Evolutionary conservation across 345 rosid genomes (phyloP).

Genomic region (Psidium guajava): DNA sequence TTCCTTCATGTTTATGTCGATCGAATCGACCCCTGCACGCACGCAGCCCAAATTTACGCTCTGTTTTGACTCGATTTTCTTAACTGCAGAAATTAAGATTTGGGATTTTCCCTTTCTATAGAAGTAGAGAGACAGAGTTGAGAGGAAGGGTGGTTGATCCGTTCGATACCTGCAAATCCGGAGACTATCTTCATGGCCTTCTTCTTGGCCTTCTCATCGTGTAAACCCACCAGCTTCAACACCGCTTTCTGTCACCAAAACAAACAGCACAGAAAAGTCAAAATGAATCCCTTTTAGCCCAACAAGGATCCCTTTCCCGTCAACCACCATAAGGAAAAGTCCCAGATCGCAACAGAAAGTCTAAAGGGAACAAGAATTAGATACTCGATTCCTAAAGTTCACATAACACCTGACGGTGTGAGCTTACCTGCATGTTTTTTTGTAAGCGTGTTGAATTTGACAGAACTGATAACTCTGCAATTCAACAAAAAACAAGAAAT

Average conservation of each 20-base stretch:
- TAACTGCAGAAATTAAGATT: neutral
- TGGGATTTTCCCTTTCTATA: neutral
- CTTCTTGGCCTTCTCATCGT: constrained; percentile 26
- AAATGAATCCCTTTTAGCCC: neutral
- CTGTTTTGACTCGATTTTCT: neutral
- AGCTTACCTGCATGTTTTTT: neutral
- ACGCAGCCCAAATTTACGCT: neutral
- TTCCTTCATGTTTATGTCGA: constrained; percentile 10
- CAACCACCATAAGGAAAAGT: neutral
- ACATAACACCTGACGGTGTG: neutral
- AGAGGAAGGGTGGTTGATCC: neutral
- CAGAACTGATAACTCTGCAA: neutral
- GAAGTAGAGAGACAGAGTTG: neutral
- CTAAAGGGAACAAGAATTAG: neutral
- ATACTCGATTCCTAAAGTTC: neutral
- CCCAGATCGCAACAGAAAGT: neutral
- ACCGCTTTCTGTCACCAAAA: constrained; percentile 39
- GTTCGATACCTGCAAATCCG: constrained; percentile 29
- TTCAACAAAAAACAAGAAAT: neutral
- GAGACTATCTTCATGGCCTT: constrained; percentile 46
- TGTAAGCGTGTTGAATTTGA: neutral
- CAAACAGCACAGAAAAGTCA: neutral
- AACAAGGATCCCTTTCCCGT: neutral
- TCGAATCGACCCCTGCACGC: constrained; percentile 6
- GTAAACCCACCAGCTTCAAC: constrained; percentile 26